Evolutionary conservation across 768 basidiomycete species (phyloP).

Genomic region (Xanthoconium stramineum): DNA sequence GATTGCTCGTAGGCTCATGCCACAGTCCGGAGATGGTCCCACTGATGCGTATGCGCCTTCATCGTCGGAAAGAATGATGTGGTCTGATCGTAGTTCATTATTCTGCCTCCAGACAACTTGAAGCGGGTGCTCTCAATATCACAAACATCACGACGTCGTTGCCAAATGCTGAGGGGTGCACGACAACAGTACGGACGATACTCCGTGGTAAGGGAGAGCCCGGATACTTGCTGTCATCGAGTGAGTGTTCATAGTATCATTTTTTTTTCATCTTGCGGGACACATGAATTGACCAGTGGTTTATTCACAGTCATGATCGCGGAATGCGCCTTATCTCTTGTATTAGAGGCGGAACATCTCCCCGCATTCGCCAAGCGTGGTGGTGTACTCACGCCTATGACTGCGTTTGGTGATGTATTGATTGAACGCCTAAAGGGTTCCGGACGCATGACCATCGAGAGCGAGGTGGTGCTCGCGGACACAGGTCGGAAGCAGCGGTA

Average conservation of each 20-base stretch:
- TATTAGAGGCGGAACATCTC: conserved; percentile 53
- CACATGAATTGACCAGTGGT: not conserved
- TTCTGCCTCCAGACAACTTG: conserved; percentile 41
- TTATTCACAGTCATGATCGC: conserved; percentile 61
- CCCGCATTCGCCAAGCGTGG: conserved; percentile 59
- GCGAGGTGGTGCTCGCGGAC: conserved; percentile 34
- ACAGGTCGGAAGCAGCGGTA: conserved; percentile 10
- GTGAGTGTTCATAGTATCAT: not conserved
- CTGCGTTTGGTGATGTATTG: conserved; percentile 75
- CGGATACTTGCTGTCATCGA: conserved; percentile 45
- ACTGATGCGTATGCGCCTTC: conserved; percentile 49
- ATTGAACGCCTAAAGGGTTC: conserved; percentile 61
- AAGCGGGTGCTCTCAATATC: conserved; percentile 57
- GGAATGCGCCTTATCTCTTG: conserved; percentile 73
- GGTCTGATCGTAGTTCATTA: not conserved
- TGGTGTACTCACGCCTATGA: conserved; percentile 81
- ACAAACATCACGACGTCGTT: conserved; percentile 71
- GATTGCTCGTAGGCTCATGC: conserved; percentile 48
- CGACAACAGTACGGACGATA: conserved; percentile 50
- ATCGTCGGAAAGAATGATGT: not conserved
- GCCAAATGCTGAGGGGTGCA: conserved; percentile 38
- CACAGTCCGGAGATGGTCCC: conserved; percentile 60
- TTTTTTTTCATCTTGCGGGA: not conserved
- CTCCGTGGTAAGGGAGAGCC: conserved; percentile 74
- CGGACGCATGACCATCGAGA: conserved; percentile 56